Base-by-base conservation (phyloP, 1,139 yeast genomes). In the Geotrichum bryndzae region DNA sequence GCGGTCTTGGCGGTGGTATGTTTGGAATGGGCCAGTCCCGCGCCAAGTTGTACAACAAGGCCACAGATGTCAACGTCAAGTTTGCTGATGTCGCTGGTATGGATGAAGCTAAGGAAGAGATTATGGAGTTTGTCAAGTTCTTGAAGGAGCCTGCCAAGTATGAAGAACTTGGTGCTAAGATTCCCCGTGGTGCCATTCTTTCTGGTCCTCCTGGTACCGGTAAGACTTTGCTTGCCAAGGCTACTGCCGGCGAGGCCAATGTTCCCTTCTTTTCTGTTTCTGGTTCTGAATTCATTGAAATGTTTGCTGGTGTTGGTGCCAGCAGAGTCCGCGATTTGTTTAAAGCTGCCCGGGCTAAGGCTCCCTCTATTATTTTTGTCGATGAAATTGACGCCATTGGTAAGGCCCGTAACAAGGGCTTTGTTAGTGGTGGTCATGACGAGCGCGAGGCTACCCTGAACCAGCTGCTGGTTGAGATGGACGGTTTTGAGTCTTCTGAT, bases 121-220 rank as follows among this genome's bases (percentile, higher is more conserved):
- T 94, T 62, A 90, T 92, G 96, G 99, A 94, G 75, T 94, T 94
- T 79, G 99, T 94, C 58, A 86, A 87, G 70, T 94, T 94, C 73
- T 82, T 94, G 73, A 89, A 91, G 74, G 83, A 90, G 68, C 99
- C 99, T 15, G 82, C 82, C 54, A 90, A 90, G 73, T 94, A 92
- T 74, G 97, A 91, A 73, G 84, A 83, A 66, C 79, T 94, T 56
- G 99, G 99, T 48, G 99, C 98, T 25, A 90, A 90, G 76, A 94
- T 94, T 67, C 99, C 99, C 58, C 84, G 98, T 73, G 99, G 99
- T 70, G 99, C 99, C 8, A 90, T 94, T 67, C 76, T 94, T 48
- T 94, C 94, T 78, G 99, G 99, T 0, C 99, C 99, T 0, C 99
- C 99, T 0, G 99, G 99, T 23, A 94, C 99, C 0, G 99, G 99